Base-by-base conservation (phyloP, 805 yeast species). In the Zygoascus ofunaensis region DNA sequence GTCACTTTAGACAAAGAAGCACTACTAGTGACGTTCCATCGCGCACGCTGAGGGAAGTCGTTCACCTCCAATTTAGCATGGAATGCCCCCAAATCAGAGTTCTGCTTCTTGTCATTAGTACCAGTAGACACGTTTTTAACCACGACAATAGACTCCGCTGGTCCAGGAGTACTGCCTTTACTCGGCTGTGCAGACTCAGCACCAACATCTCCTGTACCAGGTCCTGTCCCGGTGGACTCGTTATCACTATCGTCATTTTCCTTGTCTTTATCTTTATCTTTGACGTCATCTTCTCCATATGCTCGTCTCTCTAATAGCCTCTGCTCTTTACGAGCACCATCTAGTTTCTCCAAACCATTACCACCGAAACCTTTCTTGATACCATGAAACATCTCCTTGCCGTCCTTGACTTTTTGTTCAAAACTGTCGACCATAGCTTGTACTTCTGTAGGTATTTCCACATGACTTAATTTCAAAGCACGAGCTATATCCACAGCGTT, bases 331-430 rank as follows among this genome's bases (percentile, higher is more conserved):
- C 92, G 64, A 5, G 70, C 60, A 47, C 77, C 76, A 48, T 85
- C 89, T 35, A 89, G 65, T 49, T 81, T 82, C 37, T 81, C 90
- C 42, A 89, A 69, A 1, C 97, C 97, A 52, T 83, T 81, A 18
- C 98, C 98, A 3, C 96, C 94, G 66, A 87, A 92, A 0, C 98
- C 98, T 44, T 77, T 74, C 21, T 76, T 72, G 30, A 26, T 26
- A 26, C 30, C 30, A 20, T 43, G 41, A 46, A 75, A 70, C 53
- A 71, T 74, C 57, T 72, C 80, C 43, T 80, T 78, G 0, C 94
- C 95, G 1, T 66, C 58, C 49, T 79, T 77, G 48, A 85, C 69
- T 45, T 81, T 85, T 12, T 63, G 69, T 45, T 74, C 64, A 59
- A 84, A 87, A 34, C 62, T 55, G 3, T 67, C 62, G 0, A 83